These are phyloP conservation scores for Chlorella vulgaris DNA, from an alignment of 139 green algal genomes.

Conservation along the genomic window DNA sequence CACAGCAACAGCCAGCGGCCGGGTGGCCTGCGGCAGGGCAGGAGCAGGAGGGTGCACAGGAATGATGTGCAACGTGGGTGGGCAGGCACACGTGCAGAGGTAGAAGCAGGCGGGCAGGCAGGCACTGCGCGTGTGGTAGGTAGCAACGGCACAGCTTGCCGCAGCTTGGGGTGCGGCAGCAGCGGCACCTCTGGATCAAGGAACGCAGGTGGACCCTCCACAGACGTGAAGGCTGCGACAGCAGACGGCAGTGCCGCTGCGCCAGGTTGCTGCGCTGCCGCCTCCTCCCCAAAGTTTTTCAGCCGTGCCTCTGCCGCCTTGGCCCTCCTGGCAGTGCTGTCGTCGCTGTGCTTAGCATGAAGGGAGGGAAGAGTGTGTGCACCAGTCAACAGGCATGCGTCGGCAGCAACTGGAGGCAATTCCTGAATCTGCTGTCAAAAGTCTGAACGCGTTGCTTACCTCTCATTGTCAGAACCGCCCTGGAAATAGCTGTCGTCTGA, in stretches of 20 bases:
- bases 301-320: constrained; percentile 3
- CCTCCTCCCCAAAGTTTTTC: constrained; percentile 13
- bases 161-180: too few species aligned
- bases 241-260: constrained; percentile 21
- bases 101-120: background rate
- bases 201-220: constrained; percentile 31
- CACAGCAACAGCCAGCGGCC: constrained; percentile 25
- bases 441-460: background rate
- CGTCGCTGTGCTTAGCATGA: constrained; percentile 1
- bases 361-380: too few species aligned
- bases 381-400: too few species aligned
- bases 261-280: background rate
- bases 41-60: background rate
- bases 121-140: background rate
- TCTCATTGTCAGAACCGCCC: constrained; percentile 2
- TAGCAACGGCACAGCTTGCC: too few species aligned
- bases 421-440: background rate
- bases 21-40: constrained; percentile 19
- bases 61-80: background rate
- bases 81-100: background rate
- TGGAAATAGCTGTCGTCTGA: constrained; percentile 40
- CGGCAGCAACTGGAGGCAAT: background rate
- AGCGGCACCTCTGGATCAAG: constrained; percentile 38
- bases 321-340: constrained; percentile 10
- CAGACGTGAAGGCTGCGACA: constrained; percentile 9